phyloP scores from a whole-genome alignment of 1,284 basidiomycete species.

The Apiotrichum mycotoxinovorans region DNA sequence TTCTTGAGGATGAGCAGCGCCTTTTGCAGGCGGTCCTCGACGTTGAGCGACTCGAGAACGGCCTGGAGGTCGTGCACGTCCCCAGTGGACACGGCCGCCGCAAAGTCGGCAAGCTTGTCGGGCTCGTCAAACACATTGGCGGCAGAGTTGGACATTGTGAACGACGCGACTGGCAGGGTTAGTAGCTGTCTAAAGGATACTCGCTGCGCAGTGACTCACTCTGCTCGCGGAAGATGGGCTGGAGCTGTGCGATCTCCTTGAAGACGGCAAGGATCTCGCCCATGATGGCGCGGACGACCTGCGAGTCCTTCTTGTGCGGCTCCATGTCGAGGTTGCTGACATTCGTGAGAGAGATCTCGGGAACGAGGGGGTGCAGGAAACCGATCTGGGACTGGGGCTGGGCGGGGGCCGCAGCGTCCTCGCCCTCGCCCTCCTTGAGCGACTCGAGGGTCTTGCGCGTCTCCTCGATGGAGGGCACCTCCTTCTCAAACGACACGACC shows the following conservation, averaged over 20 bases:
- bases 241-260: conserved; percentile 97
- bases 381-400: conserved; percentile 50
- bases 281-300: conserved; percentile 93
- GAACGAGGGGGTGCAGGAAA: conserved; percentile 73
- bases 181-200: background rate
- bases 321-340: conserved; percentile 78
- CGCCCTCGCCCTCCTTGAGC: conserved; percentile 26
- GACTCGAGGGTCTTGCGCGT: conserved; percentile 48
- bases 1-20: conserved; percentile 92
- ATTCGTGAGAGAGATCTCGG: conserved; percentile 84
- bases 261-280: conserved; percentile 95
- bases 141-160: conserved; percentile 89
- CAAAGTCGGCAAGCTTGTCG: conserved; percentile 96
- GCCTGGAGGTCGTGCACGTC: conserved; percentile 89
- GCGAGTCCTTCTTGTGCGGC: conserved; percentile 87
- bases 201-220: conserved; percentile 53
- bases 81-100: conserved; percentile 90
- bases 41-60: conserved; percentile 79
- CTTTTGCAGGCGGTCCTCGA: conserved; percentile 88
- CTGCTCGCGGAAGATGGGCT: conserved; percentile 96
- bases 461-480: conserved; percentile 54
- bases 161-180: conserved; percentile 54
- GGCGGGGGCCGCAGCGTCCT: conserved; percentile 2
- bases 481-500: conserved; percentile 60
- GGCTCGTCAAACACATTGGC: conserved; percentile 99